Evolutionary conservation across 2,329 filamentous ascomycete species (phyloP).

Genomic region (Pseudogymnoascus sp.): DNA sequence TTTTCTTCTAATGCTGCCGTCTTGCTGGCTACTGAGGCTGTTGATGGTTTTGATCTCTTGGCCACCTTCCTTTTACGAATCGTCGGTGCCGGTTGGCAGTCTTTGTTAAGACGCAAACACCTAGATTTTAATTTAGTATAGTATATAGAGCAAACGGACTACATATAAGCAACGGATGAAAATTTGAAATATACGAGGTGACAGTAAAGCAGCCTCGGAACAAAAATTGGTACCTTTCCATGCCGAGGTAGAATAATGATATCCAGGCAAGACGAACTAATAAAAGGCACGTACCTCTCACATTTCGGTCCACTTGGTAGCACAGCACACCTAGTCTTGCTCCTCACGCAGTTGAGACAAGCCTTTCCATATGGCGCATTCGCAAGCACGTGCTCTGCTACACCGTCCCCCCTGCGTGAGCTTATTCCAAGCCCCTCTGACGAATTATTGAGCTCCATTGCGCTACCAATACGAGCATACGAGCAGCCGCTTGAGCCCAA

Average conservation of each 20-base stretch:
- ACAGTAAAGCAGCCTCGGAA: background rate
- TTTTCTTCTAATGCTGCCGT: conserved; percentile 16
- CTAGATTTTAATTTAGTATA: conserved; percentile 9
- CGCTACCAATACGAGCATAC: background rate
- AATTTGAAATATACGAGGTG: background rate
- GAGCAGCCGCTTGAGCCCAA: background rate
- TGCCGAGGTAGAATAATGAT: background rate
- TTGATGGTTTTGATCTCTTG: conserved; percentile 11
- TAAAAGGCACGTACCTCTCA: conserved; percentile 12
- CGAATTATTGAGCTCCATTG: conserved; percentile 3
- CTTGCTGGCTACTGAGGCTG: conserved; percentile 6
- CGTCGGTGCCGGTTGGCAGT: conserved; percentile 13
- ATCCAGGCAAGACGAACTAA: background rate
- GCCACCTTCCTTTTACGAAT: conserved; percentile 10
- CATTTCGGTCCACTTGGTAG: conserved; percentile 8
- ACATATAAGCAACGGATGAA: background rate
- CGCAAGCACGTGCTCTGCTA: conserved; percentile 10
- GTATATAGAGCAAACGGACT: background rate
- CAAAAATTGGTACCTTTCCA: background rate
- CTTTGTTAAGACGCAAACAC: conserved; percentile 13
- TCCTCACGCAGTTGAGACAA: conserved; percentile 12
- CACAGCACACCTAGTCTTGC: conserved; percentile 12
- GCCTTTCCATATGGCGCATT: conserved; percentile 14
- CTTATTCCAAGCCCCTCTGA: background rate
- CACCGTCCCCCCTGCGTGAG: conserved; percentile 15